Base-by-base conservation (phyloP, 345 rosid genomes). In the Eucalyptus curtisii region DNA sequence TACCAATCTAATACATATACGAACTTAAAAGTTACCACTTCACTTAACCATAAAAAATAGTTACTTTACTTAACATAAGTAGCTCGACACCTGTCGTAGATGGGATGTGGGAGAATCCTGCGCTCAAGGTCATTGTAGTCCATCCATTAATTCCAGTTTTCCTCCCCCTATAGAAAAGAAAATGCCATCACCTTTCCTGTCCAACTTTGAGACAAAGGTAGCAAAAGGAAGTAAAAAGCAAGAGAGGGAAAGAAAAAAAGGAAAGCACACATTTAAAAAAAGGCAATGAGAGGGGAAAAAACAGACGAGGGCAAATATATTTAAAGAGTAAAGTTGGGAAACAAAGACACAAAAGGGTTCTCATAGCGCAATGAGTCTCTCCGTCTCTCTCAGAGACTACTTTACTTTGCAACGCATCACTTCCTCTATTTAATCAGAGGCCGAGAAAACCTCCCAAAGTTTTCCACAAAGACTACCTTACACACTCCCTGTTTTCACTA, bases 191-290 rank as follows among this genome's bases (percentile, higher is more conserved):
- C 30, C 94, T 94, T 93, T 92, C 93, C 91, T 94, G 80, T 55
- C 94, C 98, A 93, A 94, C 99, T 97, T 94, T 96, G 93, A 93
- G 94, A 94, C 91, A 97, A 97, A 96, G 98, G 93, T 76, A 6
- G 84, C 47, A 76, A 95, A 97, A 96, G 94, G 97, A 94, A 91
- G 89, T 47, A 91, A 91, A 93, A 95, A 40, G 84, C 47, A 76
- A 76, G 84, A 76, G 47, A 40, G 30, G 47, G 47, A 76, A 76
- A 40, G 45, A 76, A 71, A 68, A 68, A 76, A 76, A 20, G 47
- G 84, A 76, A 76, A 76, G 84, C 84, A 76, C 47, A 22, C 84
- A 40, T 17, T 4, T 9, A 33, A 33, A 11, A 20, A 76, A 76
- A 40, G 93, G 93, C 90, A 91, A 93, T 84, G 87, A 91, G 92